phyloP scores from a whole-genome alignment of 805 yeast genomes.

The Yarrowia sp. region DNA sequence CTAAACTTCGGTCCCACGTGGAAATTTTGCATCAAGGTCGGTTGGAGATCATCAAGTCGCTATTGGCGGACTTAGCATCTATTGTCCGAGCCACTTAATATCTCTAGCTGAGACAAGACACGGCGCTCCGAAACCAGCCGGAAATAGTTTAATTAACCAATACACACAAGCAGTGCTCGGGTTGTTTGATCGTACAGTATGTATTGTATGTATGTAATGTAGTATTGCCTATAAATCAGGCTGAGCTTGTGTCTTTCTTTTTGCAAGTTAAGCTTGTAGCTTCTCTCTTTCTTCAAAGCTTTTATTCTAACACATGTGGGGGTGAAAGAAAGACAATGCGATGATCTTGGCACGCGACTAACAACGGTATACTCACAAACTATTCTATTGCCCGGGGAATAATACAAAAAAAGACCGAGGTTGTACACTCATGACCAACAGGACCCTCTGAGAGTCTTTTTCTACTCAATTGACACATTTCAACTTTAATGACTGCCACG shows the following conservation, averaged over 20 bases:
- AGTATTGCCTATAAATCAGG: too few relatives aligned
- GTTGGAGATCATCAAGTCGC: not conserved
- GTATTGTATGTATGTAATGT: too few relatives aligned
- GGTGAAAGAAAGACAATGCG: not conserved
- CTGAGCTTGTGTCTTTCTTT: not conserved
- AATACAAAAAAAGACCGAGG: too few relatives aligned
- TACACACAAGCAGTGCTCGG: not conserved
- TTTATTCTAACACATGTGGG: not conserved
- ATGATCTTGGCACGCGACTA: not conserved
- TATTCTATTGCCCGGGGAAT: too few relatives aligned
- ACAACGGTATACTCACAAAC: too few relatives aligned
- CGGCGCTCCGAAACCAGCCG: not conserved
- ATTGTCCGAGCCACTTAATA: slow-evolving; percentile 15
- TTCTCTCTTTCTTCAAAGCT: not conserved
- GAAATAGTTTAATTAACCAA: not conserved
- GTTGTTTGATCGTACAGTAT: too few relatives aligned
- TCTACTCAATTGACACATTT: not conserved
- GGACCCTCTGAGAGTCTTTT: too few relatives aligned
- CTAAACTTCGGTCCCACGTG: slow-evolving; percentile 3
- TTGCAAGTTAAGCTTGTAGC: not conserved
- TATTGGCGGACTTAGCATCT: not conserved
- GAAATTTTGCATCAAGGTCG: slow-evolving; percentile 17
- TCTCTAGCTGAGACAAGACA: not conserved
- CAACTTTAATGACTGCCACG: not conserved
- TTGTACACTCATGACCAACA: too few relatives aligned